phyloP scores from a whole-genome alignment of 768 basidiomycete genomes.

The Macrolepiota albuminosa region DNA sequence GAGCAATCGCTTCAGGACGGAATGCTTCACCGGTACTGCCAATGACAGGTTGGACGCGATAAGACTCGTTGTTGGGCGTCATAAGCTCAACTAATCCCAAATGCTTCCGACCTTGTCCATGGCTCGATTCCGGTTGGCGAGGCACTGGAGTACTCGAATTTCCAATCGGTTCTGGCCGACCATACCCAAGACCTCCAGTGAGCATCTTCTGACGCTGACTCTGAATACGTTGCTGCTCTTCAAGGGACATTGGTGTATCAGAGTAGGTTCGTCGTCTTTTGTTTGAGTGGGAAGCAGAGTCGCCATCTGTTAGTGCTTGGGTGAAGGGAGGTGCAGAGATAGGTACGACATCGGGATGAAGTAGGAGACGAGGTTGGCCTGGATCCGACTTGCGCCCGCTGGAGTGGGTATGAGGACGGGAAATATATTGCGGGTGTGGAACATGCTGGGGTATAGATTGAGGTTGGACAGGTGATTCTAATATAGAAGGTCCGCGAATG shows the following conservation, averaged over 20 bases:
- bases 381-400: conserved; percentile 15
- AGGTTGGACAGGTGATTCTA: conserved; percentile 6
- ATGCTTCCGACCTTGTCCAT: conserved; percentile 15
- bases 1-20: not conserved
- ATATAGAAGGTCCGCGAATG: conserved; percentile 5
- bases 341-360: conserved; percentile 9
- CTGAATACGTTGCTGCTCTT: conserved; percentile 25
- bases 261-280: conserved; percentile 41
- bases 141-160: conserved; percentile 4
- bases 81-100: conserved; percentile 10
- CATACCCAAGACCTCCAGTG: conserved; percentile 28
- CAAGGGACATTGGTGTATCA: conserved; percentile 27
- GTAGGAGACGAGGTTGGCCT: conserved; percentile 13
- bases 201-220: conserved; percentile 28
- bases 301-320: not conserved
- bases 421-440: conserved; percentile 3
- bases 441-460: conserved; percentile 10
- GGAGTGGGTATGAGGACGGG: conserved; percentile 5
- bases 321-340: conserved; percentile 7
- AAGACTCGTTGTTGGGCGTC: conserved; percentile 4
- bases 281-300: conserved; percentile 19
- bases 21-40: not conserved
- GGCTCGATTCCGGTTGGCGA: conserved; percentile 21
- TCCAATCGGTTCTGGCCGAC: conserved; percentile 22
- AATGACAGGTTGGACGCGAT: not conserved